These are phyloP conservation scores for Aspergillus mulundensis DNA, from an alignment of 495 filamentous ascomycete species.

Conservation along the genomic window DNA sequence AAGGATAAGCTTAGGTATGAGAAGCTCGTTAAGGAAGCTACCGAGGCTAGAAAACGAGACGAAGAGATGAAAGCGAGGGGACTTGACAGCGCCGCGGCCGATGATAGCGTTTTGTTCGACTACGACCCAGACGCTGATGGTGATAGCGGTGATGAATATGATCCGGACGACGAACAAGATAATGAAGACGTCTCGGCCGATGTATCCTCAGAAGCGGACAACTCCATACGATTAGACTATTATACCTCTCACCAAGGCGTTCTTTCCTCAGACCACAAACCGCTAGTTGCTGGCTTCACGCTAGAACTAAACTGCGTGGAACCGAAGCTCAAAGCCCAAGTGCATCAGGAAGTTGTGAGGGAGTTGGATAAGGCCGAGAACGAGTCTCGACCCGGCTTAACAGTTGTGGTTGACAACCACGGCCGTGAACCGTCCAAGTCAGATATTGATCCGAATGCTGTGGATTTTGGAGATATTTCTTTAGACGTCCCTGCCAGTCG, in stretches of 20 bases:
- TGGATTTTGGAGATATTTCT: constrained; percentile 72
- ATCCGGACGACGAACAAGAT: constrained; percentile 31
- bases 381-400: constrained; percentile 78
- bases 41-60: constrained; percentile 65
- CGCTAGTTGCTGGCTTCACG: constrained; percentile 72
- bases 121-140: constrained; percentile 82
- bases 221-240: constrained; percentile 61
- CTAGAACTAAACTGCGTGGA: constrained; percentile 81
- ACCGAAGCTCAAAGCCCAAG: constrained; percentile 70
- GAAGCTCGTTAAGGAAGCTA: constrained; percentile 57
- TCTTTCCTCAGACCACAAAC: constrained; percentile 94
- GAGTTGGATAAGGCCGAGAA: constrained; percentile 92
- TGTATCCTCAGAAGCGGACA: constrained; percentile 17
- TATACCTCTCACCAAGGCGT: constrained; percentile 89
- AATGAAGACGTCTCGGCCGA: constrained; percentile 16
- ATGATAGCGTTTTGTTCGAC: constrained; percentile 84
- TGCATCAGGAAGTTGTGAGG: constrained; percentile 82
- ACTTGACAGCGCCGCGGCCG: constrained; percentile 67
- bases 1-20: constrained; percentile 68
- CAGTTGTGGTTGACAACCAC: constrained; percentile 71
- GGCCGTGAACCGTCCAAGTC: constrained; percentile 23
- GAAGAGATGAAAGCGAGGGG: constrained; percentile 80
- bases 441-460: constrained; percentile 47
- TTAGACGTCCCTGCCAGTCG: constrained; percentile 62
- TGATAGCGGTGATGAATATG: constrained; percentile 59